Evolutionary conservation across 805 yeast genomes (phyloP), one percentile per base, ranked within the genome.

Genomic region (Candida wancherniae): DNA sequence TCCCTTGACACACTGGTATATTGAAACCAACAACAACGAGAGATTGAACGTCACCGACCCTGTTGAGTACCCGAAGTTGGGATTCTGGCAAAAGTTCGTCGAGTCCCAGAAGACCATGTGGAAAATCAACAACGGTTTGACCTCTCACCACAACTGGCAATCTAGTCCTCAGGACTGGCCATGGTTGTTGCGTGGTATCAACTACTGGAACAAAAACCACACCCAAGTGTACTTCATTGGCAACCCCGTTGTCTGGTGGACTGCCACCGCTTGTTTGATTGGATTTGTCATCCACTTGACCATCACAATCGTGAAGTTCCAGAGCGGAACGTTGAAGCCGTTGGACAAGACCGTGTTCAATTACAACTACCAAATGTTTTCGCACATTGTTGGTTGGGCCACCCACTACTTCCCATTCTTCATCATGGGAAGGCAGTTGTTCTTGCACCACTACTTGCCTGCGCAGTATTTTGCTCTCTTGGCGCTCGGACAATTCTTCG

Each of bases 401-500:
- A 39, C 80, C 22, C 94, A 85, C 57, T 80, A 73, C 52, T 53
- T 69, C 33, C 94, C 94, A 44, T 83, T 84, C 31, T 80, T 74
- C 60, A 63, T 88, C 36, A 88, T 88, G 97, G 87, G 79, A 15
- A 78, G 97, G 63, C 97, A 88, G 63, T 61, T 88, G 60, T 88
- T 90, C 66, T 67, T 88, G 54, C 97, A 88, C 58, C 97, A 88
- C 59, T 90, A 90, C 58, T 63, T 92, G 45, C 97, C 96, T 34
- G 85, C 97, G 2, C 73, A 85, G 31, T 92, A 86, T 63, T 92
- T 92, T 59, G 92, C 86, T 27, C 67, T 84, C 32, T 67, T 85
- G 42, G 84, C 81, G 3, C 63, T 85, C 30, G 84, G 83, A n/a
- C 88, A 82, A 40, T 63, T 71, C 33, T 59, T 78, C 28, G 84